Base-by-base conservation (phyloP, 2,329 filamentous ascomycete genomes). In the Cladosporium sp. region DNA sequence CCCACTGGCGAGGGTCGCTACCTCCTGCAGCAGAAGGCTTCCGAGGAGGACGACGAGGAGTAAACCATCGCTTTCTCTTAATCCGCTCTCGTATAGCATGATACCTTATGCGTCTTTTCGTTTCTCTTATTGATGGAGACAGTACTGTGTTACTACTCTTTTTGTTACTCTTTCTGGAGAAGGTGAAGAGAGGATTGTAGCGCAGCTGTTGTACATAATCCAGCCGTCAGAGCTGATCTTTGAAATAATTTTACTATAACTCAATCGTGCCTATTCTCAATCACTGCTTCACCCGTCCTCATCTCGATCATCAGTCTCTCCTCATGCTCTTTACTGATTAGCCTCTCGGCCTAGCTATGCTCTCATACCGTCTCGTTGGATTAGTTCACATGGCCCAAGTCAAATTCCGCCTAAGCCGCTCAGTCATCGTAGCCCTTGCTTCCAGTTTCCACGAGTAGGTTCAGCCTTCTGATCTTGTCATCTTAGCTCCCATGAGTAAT, bases 11-110 rank as follows among this genome's bases (percentile, higher is more conserved):
- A 66, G 44, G 66, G 67, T 58, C 66, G 73, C 48, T 79, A 71
- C 63, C 61, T 70, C 41, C 64, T 77, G 54, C 69, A 66, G 39
- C 64, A 68, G 40, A 75, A 73, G 65, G 68, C 68, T 7, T 56
- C 58, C 17, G 70, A 73, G 32, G 73, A 76, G 56, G 73, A 73
- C 50, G 73, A 76, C 40, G 74, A 77, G 48, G 73, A 76, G 55
- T 75, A 69, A 64, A 66, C 53, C 27, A 8, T 24, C 24, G 20
- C 34, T 39, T 43, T 32, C 24, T 22, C 24, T 43, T 39, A 29
- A 40, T 22, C 32, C 32, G 48, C 40, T 51, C 41, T 51, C 48
- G 48, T 51, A 51, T 51, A 51, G 40, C 42, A 51, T 43, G 48
- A 51, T 51, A 51, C 48, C 48, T 48, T 48, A 48, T 48, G 45